Evolutionary conservation across 371 early-diverging fungal genomes (phyloP), one percentile per base, ranked within the genome.

Genomic region (Phascolomyces articulosus): DNA sequence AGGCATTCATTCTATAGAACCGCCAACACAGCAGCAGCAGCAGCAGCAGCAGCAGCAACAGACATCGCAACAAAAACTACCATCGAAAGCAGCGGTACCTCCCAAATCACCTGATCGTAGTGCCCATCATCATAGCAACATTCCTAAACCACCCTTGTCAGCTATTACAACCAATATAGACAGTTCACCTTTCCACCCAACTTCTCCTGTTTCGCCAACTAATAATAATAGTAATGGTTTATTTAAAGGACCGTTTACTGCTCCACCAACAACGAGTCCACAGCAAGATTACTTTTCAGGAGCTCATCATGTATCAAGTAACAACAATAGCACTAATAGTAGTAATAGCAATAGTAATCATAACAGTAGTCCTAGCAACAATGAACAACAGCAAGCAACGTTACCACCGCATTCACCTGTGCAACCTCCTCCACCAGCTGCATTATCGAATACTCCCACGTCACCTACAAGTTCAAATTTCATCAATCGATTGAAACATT

Each of bases 401-500:
- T 16, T n/a, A 13, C 44, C 44, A 9, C 40, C 58, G 26, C 67
- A 69, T 41, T 74, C 80, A 2, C 66, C 72, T 15, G 69, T 78
- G 3, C 80, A 80, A 49, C 63, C 71, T 6, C 79, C 83, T 20
- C 73, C 77, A 18, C 72, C 79, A 24, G 80, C 72, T 13, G 78
- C 72, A 16, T 61, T 84, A 26, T 62, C 82, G 4, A 68, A 68
- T n/a, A 67, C 76, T 6, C 60, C 60, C 4, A 47, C 40, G 28
- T 59, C 65, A 26, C 78, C 85, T 6, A 68, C 71, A 11, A 76
- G 80, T 29, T 75, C 74, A 34, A 85, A 73, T 3, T 83, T 85
- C 48, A 85, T 87, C 79, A 81, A 86, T 26, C 63, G 84, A 38
- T 60, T 87, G 21, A 85, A 83, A 26, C 80, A 77, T 29, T 53